Evolutionary conservation across 2,329 filamentous ascomycete genomes (phyloP).

Genomic region (Fusarium pininemorale): DNA sequence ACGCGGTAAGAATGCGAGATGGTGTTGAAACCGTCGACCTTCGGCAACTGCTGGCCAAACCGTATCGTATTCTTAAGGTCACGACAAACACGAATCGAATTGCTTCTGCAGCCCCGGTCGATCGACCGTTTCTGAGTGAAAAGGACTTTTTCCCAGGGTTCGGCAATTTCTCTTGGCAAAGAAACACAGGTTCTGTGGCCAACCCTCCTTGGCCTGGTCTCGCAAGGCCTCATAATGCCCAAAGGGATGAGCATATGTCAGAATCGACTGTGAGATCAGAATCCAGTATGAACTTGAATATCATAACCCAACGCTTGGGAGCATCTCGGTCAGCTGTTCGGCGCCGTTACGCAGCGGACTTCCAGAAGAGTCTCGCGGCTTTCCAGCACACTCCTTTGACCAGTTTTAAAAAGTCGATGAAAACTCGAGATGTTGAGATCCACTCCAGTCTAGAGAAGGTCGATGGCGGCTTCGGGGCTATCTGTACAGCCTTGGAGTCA

Average conservation of each 20-base stretch:
- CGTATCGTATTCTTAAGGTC: conserved; percentile 1
- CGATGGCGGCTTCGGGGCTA: conserved; percentile 6
- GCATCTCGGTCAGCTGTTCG: conserved; percentile 32
- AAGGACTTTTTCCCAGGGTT: background rate
- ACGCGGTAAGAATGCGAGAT: conserved; percentile 26
- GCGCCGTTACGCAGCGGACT: conserved; percentile 29
- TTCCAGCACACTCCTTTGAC: conserved; percentile 19
- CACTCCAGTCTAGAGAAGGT: background rate
- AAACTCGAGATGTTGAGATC: conserved; percentile 10
- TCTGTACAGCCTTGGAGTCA: conserved; percentile 19
- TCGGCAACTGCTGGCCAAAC: conserved; percentile 26
- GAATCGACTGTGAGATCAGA: conserved; percentile 2
- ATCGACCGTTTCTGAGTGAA: conserved; percentile 17
- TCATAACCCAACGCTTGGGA: conserved; percentile 14
- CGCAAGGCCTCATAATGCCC: background rate
- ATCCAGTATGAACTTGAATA: conserved; percentile 4
- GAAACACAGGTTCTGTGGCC: background rate
- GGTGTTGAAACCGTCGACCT: conserved; percentile 30
- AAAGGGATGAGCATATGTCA: background rate
- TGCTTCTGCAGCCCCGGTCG: background rate
- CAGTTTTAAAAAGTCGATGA: background rate
- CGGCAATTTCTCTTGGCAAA: background rate
- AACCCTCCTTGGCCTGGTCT: background rate
- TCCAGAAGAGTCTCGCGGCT: conserved; percentile 32
- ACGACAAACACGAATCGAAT: background rate